Base-by-base conservation (phyloP, 176 grass and related monocot genomes). In the Aegilops umbellulata region DNA sequence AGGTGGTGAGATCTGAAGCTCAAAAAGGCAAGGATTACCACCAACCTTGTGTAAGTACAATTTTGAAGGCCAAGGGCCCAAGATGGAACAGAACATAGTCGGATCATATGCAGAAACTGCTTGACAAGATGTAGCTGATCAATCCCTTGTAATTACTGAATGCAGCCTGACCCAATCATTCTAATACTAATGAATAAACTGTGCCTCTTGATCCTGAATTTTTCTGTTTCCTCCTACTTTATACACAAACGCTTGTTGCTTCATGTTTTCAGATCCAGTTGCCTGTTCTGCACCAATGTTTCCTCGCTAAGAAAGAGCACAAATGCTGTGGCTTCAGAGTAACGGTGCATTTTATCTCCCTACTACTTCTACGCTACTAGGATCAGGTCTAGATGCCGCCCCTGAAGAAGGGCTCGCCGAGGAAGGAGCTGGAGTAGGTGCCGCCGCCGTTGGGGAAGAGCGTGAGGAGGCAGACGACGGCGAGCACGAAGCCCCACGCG, bases 391-490 rank as follows among this genome's bases (percentile, higher is more conserved):
- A 95, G 82, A 95, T 77, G 68, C 85, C 93, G 10, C 92, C 86
- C 9, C 96, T 82, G 77, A 95, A 98, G 88, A 92, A 98, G 0
- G 96, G 96, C 35, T 83, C 85, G 47, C 79, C 39, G 51, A 98
- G 90, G 83, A 98, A 92, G 39, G 86, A 88, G 46, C 76, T 86
- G 7, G 96, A 98, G 91, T 89, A 95, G 7, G 96, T 98, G 58
- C 96, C 96, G 5, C 96, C 96, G 53, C 96, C 93, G 41, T 98
- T 98, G 73, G 96, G 96, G 57, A 98, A 89, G 67, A 98, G 90
- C 78, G 96, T 95, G 69, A 92, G 93, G 79, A 98, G 89, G 85
- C 93, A 98, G 32, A 79, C 26, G 42, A 95, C 38, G 49, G 90
- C 90, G 91, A 98, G 88, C 74, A 95, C 75, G 51, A 92, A 47